Percentiles rank a stretch among this genome's conserved stretches.
Evolutionary conservation across 306 rosid species (phyloP).

Genomic region (apple (Malus domestica)): ASM211411v1 NC_041799.1:15755501-15756000

Average conservation of each 20-base stretch:
- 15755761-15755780: not conserved
- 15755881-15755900: not conserved
- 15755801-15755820: not conserved
- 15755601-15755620: not conserved
- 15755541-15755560: not conserved
- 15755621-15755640: not conserved
- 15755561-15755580: not conserved
- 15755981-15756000: not conserved
- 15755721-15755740: not conserved
- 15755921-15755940: not conserved
- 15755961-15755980: not conserved
- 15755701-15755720: not conserved
- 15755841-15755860: not conserved
- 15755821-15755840: not conserved
- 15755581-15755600: not conserved
- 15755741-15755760: not conserved
- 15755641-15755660: not conserved
- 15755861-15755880: not conserved
- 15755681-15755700: not conserved
- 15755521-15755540: not conserved
- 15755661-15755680: not conserved
- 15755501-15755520: not conserved
- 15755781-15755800: not conserved
- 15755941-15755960: not conserved
- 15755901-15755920: not conserved